Evolutionary conservation across 352 stramenopile species (phyloP).

Genomic region (Globisporangium solare): DNA sequence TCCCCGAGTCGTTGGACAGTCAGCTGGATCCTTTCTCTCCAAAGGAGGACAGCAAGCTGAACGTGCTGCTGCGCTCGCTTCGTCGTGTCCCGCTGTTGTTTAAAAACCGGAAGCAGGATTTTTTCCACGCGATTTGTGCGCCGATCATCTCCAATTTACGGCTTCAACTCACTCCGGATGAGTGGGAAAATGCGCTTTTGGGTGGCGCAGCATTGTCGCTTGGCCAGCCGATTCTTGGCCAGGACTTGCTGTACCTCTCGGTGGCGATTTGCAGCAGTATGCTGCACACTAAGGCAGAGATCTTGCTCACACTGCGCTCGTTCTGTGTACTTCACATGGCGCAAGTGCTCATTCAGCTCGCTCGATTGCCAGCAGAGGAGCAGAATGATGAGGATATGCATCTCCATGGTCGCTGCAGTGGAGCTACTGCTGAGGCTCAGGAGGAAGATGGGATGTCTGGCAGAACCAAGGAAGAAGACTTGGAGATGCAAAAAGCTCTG

Average conservation of each 20-base stretch:
- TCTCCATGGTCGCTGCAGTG: conserved; percentile 11
- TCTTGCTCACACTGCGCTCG: conserved; percentile 71
- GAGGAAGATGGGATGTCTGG: conserved; percentile 14
- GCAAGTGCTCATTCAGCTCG: conserved; percentile 69
- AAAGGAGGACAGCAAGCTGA: conserved; percentile 77
- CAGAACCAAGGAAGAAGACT: conserved; percentile 26
- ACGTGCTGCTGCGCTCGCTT: conserved; percentile 59
- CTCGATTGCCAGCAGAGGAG: conserved; percentile 48
- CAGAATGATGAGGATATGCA: conserved; percentile 36
- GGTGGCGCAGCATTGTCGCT: conserved; percentile 48
- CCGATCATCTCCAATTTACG: conserved; percentile 50
- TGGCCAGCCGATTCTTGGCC: conserved; percentile 53
- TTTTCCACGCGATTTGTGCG: conserved; percentile 43
- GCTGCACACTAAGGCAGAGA: conserved; percentile 71
- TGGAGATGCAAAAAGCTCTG: conserved; percentile 34
- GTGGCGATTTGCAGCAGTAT: conserved; percentile 78
- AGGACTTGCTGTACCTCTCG: conserved; percentile 74
- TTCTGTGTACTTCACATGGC: conserved; percentile 77
- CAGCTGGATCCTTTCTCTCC: conserved; percentile 67
- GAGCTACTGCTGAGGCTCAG: neutral
- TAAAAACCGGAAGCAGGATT: conserved; percentile 37
- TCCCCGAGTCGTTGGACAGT: conserved; percentile 60
- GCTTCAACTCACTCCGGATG: conserved; percentile 30
- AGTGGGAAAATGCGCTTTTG: conserved; percentile 45
- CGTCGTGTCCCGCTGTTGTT: conserved; percentile 56